These are phyloP conservation scores for Hymenoscyphus repandus DNA, from an alignment of 2,329 filamentous ascomycete genomes.

Conservation along the genomic window DNA sequence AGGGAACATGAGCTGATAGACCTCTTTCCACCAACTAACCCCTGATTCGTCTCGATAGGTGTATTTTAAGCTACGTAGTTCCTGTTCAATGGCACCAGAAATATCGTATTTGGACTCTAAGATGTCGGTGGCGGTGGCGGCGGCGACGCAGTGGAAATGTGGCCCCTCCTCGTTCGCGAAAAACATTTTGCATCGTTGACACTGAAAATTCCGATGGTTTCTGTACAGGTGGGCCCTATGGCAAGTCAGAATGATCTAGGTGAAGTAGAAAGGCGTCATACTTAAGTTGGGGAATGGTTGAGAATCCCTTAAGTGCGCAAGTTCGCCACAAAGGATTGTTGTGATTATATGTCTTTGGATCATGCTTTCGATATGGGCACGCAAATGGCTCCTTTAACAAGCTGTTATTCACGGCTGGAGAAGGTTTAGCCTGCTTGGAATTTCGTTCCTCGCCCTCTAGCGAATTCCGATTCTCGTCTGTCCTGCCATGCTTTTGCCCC, in stretches of 20 bases:
- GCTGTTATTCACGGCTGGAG: background rate
- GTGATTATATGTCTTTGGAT: slow-evolving; percentile 11
- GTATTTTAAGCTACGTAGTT: slow-evolving; percentile 13
- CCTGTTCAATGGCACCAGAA: slow-evolving; percentile 1
- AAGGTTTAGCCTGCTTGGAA: background rate
- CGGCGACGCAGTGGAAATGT: background rate
- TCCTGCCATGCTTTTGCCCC: background rate
- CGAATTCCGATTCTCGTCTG: background rate
- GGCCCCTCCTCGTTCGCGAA: slow-evolving; percentile 6
- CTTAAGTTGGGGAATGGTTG: slow-evolving; percentile 14
- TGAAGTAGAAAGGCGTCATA: background rate
- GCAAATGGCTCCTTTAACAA: background rate
- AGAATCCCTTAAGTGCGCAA: slow-evolving; percentile 10
- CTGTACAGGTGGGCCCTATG: slow-evolving; percentile 15
- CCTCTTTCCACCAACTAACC: slow-evolving; percentile 13
- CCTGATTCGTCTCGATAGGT: slow-evolving; percentile 11
- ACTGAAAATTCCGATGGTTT: slow-evolving; percentile 12
- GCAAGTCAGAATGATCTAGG: background rate
- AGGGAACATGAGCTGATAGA: slow-evolving; percentile 12
- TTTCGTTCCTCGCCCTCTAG: background rate
- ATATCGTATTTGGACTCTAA: slow-evolving; percentile 3
- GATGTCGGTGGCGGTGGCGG: background rate
- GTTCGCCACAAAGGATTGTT: slow-evolving; percentile 1
- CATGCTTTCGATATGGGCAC: slow-evolving; percentile 10
- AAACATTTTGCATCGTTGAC: slow-evolving; percentile 9